Evolutionary conservation across 2,329 filamentous ascomycete genomes (phyloP).

Genomic region (Colletotrichum sp.): DNA sequence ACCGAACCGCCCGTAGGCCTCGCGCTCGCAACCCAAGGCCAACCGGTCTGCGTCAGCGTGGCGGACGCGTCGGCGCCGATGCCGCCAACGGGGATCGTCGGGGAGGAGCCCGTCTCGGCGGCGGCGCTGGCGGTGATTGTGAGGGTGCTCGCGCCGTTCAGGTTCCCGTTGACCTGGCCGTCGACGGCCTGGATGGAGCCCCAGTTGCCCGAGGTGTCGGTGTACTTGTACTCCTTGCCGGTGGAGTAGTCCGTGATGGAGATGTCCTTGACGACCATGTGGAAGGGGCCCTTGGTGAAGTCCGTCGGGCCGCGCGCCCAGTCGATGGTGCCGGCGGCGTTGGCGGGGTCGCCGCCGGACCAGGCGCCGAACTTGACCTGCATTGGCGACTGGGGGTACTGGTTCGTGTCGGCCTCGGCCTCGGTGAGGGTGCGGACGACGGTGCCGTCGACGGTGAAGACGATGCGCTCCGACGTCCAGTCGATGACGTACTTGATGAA

Average conservation of each 20-base stretch:
- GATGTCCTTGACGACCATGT: conserved; percentile 81
- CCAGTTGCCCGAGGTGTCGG: conserved; percentile 79
- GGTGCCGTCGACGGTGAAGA: conserved; percentile 83
- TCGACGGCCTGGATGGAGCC: conserved; percentile 81
- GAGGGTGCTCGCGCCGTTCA: conserved; percentile 56
- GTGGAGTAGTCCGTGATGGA: conserved; percentile 91
- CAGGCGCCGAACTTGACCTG: conserved; percentile 90
- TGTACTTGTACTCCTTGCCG: conserved; percentile 83
- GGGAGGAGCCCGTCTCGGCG: conserved; percentile 65
- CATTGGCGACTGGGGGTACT: conserved; percentile 97
- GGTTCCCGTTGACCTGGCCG: conserved; percentile 75
- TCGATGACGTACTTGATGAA: conserved; percentile 91
- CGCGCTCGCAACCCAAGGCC: conserved; percentile 69
- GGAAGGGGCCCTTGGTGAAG: conserved; percentile 83
- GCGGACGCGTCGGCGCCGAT: conserved; percentile 62
- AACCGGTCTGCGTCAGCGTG: conserved; percentile 63
- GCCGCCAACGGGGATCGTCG: conserved; percentile 73
- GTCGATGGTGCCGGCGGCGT: conserved; percentile 80
- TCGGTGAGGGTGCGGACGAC: conserved; percentile 78
- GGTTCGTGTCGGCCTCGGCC: conserved; percentile 68
- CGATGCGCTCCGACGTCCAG: conserved; percentile 85
- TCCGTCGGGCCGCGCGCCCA: conserved; percentile 90
- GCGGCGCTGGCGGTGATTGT: conserved; percentile 63
- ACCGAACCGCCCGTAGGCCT: conserved; percentile 62
- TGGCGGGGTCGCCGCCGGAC: conserved; percentile 87